A percentile compares a stretch with the other conserved stretches of the same genome.
These are phyloP conservation scores for Dorcoceras hygrometricum DNA, from an alignment of 257 asterid genomes.

Conservation along the genomic window DNA sequence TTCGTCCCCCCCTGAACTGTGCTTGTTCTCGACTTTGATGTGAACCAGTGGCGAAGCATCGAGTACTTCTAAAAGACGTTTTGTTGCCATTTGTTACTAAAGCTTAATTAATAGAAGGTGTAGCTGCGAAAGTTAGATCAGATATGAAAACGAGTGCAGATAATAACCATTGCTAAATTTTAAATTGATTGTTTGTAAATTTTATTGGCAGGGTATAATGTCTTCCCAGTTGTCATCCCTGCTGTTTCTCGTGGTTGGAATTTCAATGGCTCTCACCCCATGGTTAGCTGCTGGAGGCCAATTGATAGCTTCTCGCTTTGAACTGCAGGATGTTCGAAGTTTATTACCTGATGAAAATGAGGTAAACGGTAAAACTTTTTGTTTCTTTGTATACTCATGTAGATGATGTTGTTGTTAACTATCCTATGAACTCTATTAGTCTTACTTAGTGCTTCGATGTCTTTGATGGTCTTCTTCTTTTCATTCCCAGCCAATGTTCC, in stretches of 20 bases:
- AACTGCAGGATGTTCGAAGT: conserved; percentile 95
- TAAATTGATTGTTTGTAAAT: conserved; percentile 3
- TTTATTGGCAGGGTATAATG: conserved; percentile 85
- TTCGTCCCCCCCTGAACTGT: not conserved
- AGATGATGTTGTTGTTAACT: not conserved
- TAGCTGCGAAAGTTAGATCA: conserved; percentile 7
- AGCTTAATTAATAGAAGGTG: conserved; percentile 6
- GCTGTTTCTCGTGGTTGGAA: conserved; percentile 94
- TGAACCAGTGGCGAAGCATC: not conserved
- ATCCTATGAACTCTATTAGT: not conserved
- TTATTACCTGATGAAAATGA: conserved; percentile 95
- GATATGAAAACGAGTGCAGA: conserved; percentile 9
- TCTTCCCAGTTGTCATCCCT: conserved; percentile 83
- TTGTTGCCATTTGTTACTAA: not conserved
- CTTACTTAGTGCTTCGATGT: not conserved
- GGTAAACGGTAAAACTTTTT: conserved; percentile 42
- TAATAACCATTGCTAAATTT: not conserved
- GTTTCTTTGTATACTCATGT: not conserved
- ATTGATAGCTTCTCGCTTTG: conserved; percentile 93
- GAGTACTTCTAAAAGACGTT: not conserved
- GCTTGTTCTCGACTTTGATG: not conserved
- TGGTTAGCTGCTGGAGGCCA: conserved; percentile 99
- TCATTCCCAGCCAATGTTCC: not conserved
- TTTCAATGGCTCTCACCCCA: conserved; percentile 98
- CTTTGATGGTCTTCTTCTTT: conserved; percentile 1